phyloP scores from a whole-genome alignment of 331 rosid genomes.

The Telfairia occidentalis region DNA sequence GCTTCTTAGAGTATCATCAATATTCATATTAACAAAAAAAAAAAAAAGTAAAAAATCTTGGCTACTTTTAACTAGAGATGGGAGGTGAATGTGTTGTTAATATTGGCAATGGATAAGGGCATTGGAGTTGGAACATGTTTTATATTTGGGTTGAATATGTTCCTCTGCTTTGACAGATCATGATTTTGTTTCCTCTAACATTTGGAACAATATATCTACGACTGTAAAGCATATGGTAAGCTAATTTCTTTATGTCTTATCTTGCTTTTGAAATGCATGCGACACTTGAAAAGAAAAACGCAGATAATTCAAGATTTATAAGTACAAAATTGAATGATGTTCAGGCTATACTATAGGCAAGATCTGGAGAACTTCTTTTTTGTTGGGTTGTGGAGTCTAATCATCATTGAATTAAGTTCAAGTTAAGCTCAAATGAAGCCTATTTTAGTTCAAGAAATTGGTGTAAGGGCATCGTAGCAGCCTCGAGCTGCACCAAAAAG shows the following conservation, averaged over 20 bases:
- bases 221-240: not conserved
- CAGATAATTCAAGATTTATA: not conserved
- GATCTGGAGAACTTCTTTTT: slow-evolving; percentile 2
- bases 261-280: not conserved
- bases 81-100: not conserved
- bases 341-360: too few relatives aligned
- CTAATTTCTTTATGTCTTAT: slow-evolving; percentile 3
- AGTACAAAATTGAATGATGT: slow-evolving; percentile 1
- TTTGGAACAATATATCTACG: not conserved
- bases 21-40: not conserved
- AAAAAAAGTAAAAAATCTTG: not conserved
- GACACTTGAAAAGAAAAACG: not conserved
- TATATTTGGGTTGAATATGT: not conserved
- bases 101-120: not conserved
- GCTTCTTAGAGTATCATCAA: not conserved
- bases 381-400: not conserved
- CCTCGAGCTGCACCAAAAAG: too few relatives aligned
- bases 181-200: slow-evolving; percentile 3
- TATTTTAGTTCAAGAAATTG: too few relatives aligned
- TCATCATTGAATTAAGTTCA: too few relatives aligned
- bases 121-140: not conserved
- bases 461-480: too few relatives aligned
- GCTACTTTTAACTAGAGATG: not conserved
- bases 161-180: not conserved
- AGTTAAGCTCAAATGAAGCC: too few relatives aligned